Evolutionary conservation across 1,139 yeast species (phyloP), one percentile per base, ranked within the genome.

Genomic region (Arxiozyma heterogenica): DNA sequence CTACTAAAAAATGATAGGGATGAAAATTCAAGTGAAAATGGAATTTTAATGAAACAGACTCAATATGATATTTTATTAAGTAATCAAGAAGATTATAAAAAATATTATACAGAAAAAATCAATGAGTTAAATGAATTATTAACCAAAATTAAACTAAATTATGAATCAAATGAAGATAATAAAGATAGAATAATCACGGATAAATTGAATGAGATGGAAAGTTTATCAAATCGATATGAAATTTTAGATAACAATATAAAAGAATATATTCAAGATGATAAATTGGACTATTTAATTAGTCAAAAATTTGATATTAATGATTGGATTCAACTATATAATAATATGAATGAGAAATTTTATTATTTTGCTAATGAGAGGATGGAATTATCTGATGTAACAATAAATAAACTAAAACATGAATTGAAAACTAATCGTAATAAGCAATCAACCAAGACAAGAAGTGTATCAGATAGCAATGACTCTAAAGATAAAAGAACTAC

Each of bases 51-150:
- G 60, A 70, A 82, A 53, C 79, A 82, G 61, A 77, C 76, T 49
- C 81, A 86, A 17, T 84, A 84, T 64, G 87, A 84, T 60, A 79
- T 86, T 0, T 65, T 85, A 38, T 71, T 78, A 38, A 76, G 9
- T 21, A 43, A 45, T 38, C 54, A 52, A 22, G 44, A 38, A 41
- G n/a, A 41, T 25, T 52, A 49, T 34, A 52, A 44, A 41, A 52
- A 44, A 27, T 46, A 45, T 34, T 53, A 47, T 34, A 43, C 47
- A 1, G 21, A 41, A 2, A 44, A 48, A 30, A 42, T 53, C 18
- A 43, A 48, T 25, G 48, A 50, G 20, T 18, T 53, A 39, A 51
- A 42, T 25, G 53, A 53, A n/a, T 44, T 20, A 39, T 38, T 53
- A 42, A 42, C 38, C 11, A 21, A 41, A 39, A 43, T 34, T 11